phyloP scores from a whole-genome alignment of 2,329 filamentous ascomycete genomes.

The Apiospora kogelbergensis region DNA sequence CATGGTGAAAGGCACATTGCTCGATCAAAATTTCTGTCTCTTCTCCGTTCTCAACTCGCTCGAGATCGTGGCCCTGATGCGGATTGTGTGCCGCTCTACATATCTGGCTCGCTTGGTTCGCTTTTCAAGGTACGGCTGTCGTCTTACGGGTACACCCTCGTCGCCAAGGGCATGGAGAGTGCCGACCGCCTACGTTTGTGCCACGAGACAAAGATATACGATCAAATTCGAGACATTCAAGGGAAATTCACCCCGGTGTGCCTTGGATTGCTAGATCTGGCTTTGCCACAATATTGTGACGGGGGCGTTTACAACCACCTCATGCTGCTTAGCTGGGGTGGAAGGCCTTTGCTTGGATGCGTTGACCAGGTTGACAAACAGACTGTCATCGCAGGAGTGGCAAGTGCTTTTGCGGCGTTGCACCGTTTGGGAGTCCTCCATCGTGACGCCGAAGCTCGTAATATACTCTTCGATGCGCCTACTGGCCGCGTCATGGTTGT shows the following conservation, averaged over 20 bases:
- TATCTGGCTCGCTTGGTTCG: slow-evolving; percentile 28
- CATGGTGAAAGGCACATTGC: slow-evolving; percentile 27
- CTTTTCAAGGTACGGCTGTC: slow-evolving; percentile 39
- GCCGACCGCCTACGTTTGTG: slow-evolving; percentile 21
- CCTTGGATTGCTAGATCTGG: slow-evolving; percentile 30
- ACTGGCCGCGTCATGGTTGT: slow-evolving; percentile 29
- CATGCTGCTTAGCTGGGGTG: slow-evolving; percentile 35
- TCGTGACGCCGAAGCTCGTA: slow-evolving; percentile 29
- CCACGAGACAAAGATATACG: slow-evolving; percentile 33
- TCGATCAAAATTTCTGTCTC: slow-evolving; percentile 24
- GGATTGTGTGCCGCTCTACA: slow-evolving; percentile 29
- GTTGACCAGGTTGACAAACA: slow-evolving; percentile 8
- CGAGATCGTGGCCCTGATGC: slow-evolving; percentile 31
- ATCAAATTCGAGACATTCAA: slow-evolving; percentile 28
- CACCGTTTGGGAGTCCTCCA: slow-evolving; percentile 25
- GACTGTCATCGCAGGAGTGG: no score
- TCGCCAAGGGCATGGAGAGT: slow-evolving; percentile 38
- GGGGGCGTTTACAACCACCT: slow-evolving; percentile 30
- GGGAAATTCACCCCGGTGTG: slow-evolving; percentile 35
- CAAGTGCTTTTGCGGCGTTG: neutral
- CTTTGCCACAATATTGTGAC: slow-evolving; percentile 32
- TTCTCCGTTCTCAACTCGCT: slow-evolving; percentile 29
- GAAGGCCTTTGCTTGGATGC: slow-evolving; percentile 24
- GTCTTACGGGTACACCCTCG: slow-evolving; percentile 36
- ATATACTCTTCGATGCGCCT: slow-evolving; percentile 30